Base-by-base conservation (phyloP, 257 asterid genomes). In the Jasminum sambac region DNA sequence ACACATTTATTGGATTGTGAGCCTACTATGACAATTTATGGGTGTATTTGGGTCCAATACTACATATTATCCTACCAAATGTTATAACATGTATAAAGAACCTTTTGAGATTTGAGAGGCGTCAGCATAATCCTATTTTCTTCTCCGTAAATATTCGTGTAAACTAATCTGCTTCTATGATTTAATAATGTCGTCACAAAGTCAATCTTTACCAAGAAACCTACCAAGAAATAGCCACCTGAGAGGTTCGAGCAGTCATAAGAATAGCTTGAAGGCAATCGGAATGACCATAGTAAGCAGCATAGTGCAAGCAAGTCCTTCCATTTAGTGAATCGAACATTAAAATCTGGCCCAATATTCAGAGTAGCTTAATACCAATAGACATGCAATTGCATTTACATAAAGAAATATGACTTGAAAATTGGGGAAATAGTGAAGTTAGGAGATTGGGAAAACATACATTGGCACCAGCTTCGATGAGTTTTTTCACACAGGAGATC, bases 241-340 rank as follows among this genome's bases (percentile, higher is more conserved):
- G 94, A 50, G 95, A 83, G 67, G 88, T 81, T 0, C 91, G 89
- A n/a, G 99, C 98, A 3, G 91, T 78, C 0, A 88, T 74, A 59
- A 95, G 97, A 83, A 91, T 95, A 61, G 76, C 77, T 65, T 83
- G 81, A 23, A 95, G 92, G 82, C 97, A 95, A 77, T 88, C 95
- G 1, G 83, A 79, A 75, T 89, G 94, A 69, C 99, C 99, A 52
- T 88, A 89, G 72, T 91, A 89, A 21, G 99, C 98, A 12, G 99
- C 96, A 79, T 91, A 91, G 82, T 95, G 99, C 85, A 95, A 84
- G 73, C 99, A 95, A 11, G 99, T 95, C 80, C 99, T 87, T 74
- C 96, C 94, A 78, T 84, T 84, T 30, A 85, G 69, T 23, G 95
- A 82, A 84, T 95, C 99, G 73, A 91, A 95, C 96, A 84, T 86